Evolutionary conservation across 2,329 filamentous ascomycete genomes (phyloP), one percentile per base, ranked within the genome.

Genomic region (Cadophora luteo-olivacea): DNA sequence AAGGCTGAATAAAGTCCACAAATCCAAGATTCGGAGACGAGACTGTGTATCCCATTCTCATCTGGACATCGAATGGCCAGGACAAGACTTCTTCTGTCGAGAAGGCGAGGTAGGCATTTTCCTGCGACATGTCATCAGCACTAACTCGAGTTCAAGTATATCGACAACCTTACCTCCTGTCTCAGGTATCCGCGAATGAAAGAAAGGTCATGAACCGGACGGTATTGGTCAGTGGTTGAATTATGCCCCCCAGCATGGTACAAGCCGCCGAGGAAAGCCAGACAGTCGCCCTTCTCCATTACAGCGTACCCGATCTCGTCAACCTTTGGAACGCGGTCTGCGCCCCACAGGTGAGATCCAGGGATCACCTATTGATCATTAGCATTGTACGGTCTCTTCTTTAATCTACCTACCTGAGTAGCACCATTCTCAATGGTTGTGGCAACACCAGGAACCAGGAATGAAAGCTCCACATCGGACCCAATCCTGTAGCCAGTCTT

Each of bases 1-100:
- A 96, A 11, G 89, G 89, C 80, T 94, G 86, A 41, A 97, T 89
- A 78, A 97, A 97, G 77, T 97, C 93, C 67, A 97, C 88, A 77
- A 96, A 97, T 16, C 97, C 89, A 16, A 98, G 79, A 78, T 97
- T 75, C 1, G 73, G 73, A 69, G 71, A 73, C 6, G 73, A 75
- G 8, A 73, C 49, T 9, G 62, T 70, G 41, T 69, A 75, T n/a
- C 73, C 73, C 69, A 73, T 69, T 25, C 68, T 67, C 45, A 63
- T 67, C 61, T 74, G 71, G 7, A 72, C 73, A 33, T 73, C 70
- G 16, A 66, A 60, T 52, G 62, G 60, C 73, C 72, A 75, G 4
- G 68, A 70, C 5, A 70, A 22, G 11, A 75, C 72, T 24, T 75
- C 70, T 38, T 75, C 73, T 33, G 67, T 68, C 7, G 51, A 61